Evolutionary conservation across 805 yeast genomes (phyloP), one percentile per base, ranked within the genome.

Genomic region (Pichia membranifaciens): DNA sequence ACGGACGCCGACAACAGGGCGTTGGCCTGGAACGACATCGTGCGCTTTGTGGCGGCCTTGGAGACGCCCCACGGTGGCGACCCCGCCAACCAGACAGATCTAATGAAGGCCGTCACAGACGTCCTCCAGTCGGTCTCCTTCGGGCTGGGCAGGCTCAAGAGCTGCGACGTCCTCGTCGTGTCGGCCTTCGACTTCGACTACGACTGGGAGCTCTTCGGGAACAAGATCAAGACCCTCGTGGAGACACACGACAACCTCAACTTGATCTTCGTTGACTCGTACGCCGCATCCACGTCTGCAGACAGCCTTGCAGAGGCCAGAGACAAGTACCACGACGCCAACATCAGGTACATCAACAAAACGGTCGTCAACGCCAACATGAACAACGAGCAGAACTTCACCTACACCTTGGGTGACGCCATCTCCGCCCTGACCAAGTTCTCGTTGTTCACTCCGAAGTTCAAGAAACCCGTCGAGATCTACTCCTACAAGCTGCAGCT

Each of bases 381-480:
- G 15, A 37, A 41, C 18, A 45, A 44, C 34, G 45, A 40, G 17
- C 25, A 31, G 13, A 45, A 37, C 18, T 41, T 37, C 35, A 3
- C 23, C 1, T 42, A 35, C 36, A 29, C 40, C 15, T 23, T 44
- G 18, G 2, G 29, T 2, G 43, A 44, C 12, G 49, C 45, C 15
- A 15, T 38, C n/a, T 17, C 16, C 10, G 23, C 47, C 18, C 32
- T 49, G 16, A 38, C 47, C 15, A 39, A 47, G 29, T 38, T 28
- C 16, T 32, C 45, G 17, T 21, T 38, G 3, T 23, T 28, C 8
- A 36, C 41, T 13, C 41, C 49, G 12, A 51, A 47, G n/a, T 35
- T 40, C 6, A 51, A 49, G 16, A 47, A 48, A 34, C 54, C 54
- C 3, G 44, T 47, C 13, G 54, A 51, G 31, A 40, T 51, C 18